Percentiles rank a stretch among this genome's conserved stretches.
phyloP scores from a whole-genome alignment of 2,329 filamentous ascomycete species.

The Cladosporium sp. region DNA sequence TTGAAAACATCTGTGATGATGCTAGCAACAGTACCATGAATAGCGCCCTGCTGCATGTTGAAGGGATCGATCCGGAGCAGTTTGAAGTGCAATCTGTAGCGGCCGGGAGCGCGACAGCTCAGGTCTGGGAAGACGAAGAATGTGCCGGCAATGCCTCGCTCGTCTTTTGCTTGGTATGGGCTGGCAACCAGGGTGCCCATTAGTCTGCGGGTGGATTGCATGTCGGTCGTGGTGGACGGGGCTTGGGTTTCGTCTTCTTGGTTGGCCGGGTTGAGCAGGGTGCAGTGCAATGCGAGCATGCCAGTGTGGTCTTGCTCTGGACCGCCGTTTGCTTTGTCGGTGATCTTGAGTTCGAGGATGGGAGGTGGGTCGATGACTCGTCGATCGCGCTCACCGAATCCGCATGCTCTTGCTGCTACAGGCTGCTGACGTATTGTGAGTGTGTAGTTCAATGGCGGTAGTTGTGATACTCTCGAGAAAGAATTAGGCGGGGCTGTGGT shows the following conservation, averaged over 20 bases:
- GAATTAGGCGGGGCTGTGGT: background rate
- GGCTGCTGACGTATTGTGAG: slow-evolving; percentile 75
- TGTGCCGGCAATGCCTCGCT: slow-evolving; percentile 70
- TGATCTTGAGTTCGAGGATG: slow-evolving; percentile 72
- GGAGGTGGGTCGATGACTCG: slow-evolving; percentile 82
- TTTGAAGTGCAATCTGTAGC: slow-evolving; percentile 73
- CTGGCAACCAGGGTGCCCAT: slow-evolving; percentile 80
- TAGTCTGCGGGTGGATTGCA: slow-evolving; percentile 67
- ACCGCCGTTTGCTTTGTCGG: slow-evolving; percentile 57
- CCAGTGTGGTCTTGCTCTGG: slow-evolving; percentile 65
- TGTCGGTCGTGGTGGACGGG: slow-evolving; percentile 50
- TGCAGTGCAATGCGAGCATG: slow-evolving; percentile 63
- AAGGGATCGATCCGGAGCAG: slow-evolving; percentile 70
- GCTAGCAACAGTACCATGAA: slow-evolving; percentile 51
- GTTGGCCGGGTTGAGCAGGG: slow-evolving; percentile 70
- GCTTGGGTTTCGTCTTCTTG: slow-evolving; percentile 62
- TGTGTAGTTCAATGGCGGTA: slow-evolving; percentile 41
- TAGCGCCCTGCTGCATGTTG: slow-evolving; percentile 55
- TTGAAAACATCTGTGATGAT: slow-evolving; percentile 70
- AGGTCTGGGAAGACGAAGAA: slow-evolving; percentile 87
- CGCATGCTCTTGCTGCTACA: slow-evolving; percentile 74
- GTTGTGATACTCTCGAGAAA: slow-evolving; percentile 19
- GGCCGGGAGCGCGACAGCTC: slow-evolving; percentile 73
- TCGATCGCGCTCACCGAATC: slow-evolving; percentile 79
- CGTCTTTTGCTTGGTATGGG: slow-evolving; percentile 74